Conservation (phyloP, 257 asterid species). For the Anisodus acutangulus region DNA sequence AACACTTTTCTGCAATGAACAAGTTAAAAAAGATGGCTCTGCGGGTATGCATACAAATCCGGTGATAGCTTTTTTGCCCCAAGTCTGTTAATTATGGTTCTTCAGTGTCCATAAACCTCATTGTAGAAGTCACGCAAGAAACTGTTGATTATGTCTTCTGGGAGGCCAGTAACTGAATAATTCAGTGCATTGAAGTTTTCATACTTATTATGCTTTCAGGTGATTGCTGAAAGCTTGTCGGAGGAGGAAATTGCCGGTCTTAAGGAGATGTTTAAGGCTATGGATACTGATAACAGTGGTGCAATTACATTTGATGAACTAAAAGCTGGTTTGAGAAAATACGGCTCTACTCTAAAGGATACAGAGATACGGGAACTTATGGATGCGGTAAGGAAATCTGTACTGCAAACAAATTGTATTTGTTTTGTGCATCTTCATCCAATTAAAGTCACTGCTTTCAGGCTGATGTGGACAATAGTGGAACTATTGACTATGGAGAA, state of each 20-base stretch:
- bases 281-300: slow-evolving; percentile 95
- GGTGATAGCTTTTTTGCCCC: background rate
- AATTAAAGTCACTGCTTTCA: slow-evolving; percentile 36
- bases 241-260: slow-evolving; percentile 96
- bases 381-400: slow-evolving; percentile 75
- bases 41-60: slow-evolving; percentile 56
- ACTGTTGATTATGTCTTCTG: background rate
- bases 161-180: background rate
- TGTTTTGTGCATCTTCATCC: slow-evolving; percentile 13
- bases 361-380: slow-evolving; percentile 88
- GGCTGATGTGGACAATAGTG: slow-evolving; percentile 93
- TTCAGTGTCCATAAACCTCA: background rate
- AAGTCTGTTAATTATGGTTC: slow-evolving; percentile 12
- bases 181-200: slow-evolving; percentile 16
- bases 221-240: slow-evolving; percentile 93
- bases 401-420: slow-evolving; percentile 24
- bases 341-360: slow-evolving; percentile 88
- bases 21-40: slow-evolving; percentile 85
- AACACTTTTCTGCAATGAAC: slow-evolving; percentile 80
- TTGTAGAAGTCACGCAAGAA: slow-evolving; percentile 8
- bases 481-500: slow-evolving; percentile 85
- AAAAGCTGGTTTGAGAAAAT: slow-evolving; percentile 87
- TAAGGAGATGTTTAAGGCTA: slow-evolving; percentile 86
- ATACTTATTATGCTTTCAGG: slow-evolving; percentile 53
- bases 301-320: slow-evolving; percentile 96